Conservation (phyloP, 2,329 filamentous ascomycete genomes). For the Aspergillus fumigatus region DNA sequence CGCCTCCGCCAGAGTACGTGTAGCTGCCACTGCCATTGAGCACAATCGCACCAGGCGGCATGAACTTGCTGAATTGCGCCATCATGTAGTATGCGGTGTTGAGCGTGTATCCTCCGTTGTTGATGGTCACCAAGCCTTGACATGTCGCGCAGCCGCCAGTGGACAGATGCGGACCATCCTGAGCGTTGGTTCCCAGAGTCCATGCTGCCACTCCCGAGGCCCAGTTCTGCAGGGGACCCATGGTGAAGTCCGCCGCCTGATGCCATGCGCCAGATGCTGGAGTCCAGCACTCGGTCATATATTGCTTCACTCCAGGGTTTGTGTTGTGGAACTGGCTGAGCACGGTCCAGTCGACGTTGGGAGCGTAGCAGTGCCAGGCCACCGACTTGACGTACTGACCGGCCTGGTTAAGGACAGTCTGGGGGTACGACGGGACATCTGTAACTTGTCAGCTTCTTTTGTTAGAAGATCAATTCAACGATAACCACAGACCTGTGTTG, state of each 20-base stretch:
- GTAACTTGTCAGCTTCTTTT: background rate
- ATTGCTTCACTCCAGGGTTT: conserved; percentile 31
- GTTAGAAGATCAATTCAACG: too few species aligned
- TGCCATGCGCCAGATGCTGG: conserved; percentile 21
- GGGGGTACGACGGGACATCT: conserved; percentile 32
- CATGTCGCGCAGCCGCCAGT: conserved; percentile 26
- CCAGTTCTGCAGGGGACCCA: conserved; percentile 29
- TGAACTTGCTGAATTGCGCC: conserved; percentile 49
- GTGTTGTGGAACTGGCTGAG: conserved; percentile 31
- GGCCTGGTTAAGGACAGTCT: conserved; percentile 29
- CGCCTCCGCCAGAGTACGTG: conserved; percentile 34
- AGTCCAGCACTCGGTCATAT: conserved; percentile 40
- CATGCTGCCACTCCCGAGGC: conserved; percentile 27
- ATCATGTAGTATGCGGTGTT: conserved; percentile 52
- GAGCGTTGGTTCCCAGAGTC: conserved; percentile 25
- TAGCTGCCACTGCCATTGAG: conserved; percentile 44
- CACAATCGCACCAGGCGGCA: conserved; percentile 43
- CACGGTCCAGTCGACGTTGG: conserved; percentile 31
- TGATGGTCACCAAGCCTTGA: conserved; percentile 24
- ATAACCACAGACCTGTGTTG: conserved; percentile 26
- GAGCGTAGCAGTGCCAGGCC: conserved; percentile 39
- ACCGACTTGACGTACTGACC: conserved; percentile 26
- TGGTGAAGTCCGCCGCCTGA: conserved; percentile 24
- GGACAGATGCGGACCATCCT: conserved; percentile 24
- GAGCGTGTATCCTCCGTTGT: conserved; percentile 41